These are phyloP conservation scores for Saccharomyces pastorianus DNA, from an alignment of 1,139 yeast species.

Conservation along the genomic window DNA sequence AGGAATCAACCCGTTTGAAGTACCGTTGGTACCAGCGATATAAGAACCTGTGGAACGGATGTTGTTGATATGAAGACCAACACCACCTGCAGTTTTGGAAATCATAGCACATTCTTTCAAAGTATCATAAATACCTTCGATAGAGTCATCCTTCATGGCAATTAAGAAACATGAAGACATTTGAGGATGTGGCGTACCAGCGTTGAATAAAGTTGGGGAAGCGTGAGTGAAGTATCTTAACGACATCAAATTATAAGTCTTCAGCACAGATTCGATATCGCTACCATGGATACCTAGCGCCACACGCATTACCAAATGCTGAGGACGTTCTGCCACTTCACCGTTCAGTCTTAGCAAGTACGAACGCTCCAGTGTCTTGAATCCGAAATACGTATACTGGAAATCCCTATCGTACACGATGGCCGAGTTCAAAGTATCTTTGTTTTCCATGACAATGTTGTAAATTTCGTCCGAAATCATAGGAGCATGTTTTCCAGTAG, in stretches of 20 bases:
- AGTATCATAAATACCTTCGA: conserved; percentile 84
- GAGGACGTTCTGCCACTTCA: conserved; percentile 82
- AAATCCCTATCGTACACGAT: conserved; percentile 79
- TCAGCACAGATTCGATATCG: conserved; percentile 61
- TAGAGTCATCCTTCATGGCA: conserved; percentile 84
- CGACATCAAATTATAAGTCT: conserved; percentile 81
- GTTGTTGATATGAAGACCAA: conserved; percentile 77
- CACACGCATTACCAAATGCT: conserved; percentile 83
- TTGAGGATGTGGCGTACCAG: conserved; percentile 82
- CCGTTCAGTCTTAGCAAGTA: conserved; percentile 65
- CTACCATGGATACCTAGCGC: conserved; percentile 80
- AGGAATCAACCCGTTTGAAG: conserved; percentile 81
- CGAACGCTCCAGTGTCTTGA: conserved; percentile 80
- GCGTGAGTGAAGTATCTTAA: conserved; percentile 80
- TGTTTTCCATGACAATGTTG: conserved; percentile 52
- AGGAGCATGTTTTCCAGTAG: conserved; percentile 62
- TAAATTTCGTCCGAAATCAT: conserved; percentile 71
- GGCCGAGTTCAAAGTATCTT: conserved; percentile 70
- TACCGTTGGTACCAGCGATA: conserved; percentile 84
- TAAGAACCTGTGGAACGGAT: conserved; percentile 80
- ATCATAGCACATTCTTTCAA: conserved; percentile 79
- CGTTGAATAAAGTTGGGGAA: conserved; percentile 82
- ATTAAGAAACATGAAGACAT: conserved; percentile 85
- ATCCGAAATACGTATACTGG: conserved; percentile 75
- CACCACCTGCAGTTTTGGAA: conserved; percentile 87